These are phyloP conservation scores for Pezicula radicicola DNA, from an alignment of 2,329 filamentous ascomycete species.

Conservation along the genomic window DNA sequence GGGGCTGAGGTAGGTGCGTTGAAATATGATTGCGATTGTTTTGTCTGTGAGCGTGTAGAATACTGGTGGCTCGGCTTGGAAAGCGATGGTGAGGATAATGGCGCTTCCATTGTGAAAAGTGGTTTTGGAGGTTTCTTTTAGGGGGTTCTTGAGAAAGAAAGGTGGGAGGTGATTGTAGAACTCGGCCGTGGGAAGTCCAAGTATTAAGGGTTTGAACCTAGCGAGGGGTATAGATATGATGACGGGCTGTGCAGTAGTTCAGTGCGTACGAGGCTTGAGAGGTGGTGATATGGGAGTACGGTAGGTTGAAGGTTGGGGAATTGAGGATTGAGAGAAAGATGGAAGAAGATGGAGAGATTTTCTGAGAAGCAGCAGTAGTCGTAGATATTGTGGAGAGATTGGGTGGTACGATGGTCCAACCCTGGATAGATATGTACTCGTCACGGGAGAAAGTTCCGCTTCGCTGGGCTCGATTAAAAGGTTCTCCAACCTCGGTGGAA, in stretches of 20 bases:
- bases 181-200: too few species aligned
- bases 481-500: background rate
- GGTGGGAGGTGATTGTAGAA: conserved; percentile 2
- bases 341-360: background rate
- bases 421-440: background rate
- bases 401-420: background rate
- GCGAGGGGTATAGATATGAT: too few species aligned
- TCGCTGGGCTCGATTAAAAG: background rate
- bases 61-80: conserved; percentile 11
- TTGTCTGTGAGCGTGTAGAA: conserved; percentile 17
- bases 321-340: background rate
- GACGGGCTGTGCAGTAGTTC: too few species aligned
- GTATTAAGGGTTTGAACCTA: too few species aligned
- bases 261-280: too few species aligned
- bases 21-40: conserved; percentile 9
- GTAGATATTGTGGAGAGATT: background rate
- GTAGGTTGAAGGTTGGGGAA: background rate
- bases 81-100: conserved; percentile 28
- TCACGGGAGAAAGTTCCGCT: background rate
- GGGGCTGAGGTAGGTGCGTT: conserved; percentile 18
- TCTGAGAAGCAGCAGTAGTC: background rate
- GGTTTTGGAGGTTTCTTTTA: conserved; percentile 1
- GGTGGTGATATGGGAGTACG: too few species aligned
- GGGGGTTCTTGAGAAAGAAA: background rate
- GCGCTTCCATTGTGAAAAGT: conserved; percentile 30